Evolutionary conservation across 2,329 filamentous ascomycete species (phyloP).

Genomic region (Pseudocercospora ulei): DNA sequence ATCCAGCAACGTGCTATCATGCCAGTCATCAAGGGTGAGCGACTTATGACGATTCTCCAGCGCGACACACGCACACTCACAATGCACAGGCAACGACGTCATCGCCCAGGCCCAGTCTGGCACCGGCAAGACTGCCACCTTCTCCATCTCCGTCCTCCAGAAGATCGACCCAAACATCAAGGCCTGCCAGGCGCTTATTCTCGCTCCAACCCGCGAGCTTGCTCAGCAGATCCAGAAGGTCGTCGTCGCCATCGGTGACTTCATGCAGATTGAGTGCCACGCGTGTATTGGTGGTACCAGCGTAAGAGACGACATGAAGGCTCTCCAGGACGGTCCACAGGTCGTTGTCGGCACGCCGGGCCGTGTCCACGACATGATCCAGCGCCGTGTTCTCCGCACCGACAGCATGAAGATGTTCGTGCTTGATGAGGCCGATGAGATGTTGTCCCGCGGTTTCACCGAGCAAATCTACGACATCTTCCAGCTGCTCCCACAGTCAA

Average conservation of each 20-base stretch:
- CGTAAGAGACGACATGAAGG: constrained; percentile 97
- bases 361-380: constrained; percentile 99
- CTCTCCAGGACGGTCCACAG: constrained; percentile 88
- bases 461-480: constrained; percentile 99
- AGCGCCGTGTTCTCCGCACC: constrained; percentile 92
- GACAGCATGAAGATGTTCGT: constrained; percentile 99
- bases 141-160: constrained; percentile 98
- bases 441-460: constrained; percentile 98
- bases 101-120: constrained; percentile 99
- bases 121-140: constrained; percentile 99
- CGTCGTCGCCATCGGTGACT: constrained; percentile 95
- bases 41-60: constrained; percentile 1
- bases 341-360: constrained; percentile 96
- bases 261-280: constrained; percentile 99
- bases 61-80: constrained; percentile 14
- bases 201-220: constrained; percentile 95
- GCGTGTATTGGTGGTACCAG: constrained; percentile 98
- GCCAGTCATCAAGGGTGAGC: constrained; percentile 97
- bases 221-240: constrained; percentile 99
- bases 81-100: constrained; percentile 72
- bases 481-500: constrained; percentile 94
- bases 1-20: constrained; percentile 99
- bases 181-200: constrained; percentile 94
- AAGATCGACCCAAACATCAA: constrained; percentile 94
- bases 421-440: constrained; percentile 98